phyloP scores from a whole-genome alignment of 2,329 filamentous ascomycete genomes.

The Ophiostoma triangulosporum region DNA sequence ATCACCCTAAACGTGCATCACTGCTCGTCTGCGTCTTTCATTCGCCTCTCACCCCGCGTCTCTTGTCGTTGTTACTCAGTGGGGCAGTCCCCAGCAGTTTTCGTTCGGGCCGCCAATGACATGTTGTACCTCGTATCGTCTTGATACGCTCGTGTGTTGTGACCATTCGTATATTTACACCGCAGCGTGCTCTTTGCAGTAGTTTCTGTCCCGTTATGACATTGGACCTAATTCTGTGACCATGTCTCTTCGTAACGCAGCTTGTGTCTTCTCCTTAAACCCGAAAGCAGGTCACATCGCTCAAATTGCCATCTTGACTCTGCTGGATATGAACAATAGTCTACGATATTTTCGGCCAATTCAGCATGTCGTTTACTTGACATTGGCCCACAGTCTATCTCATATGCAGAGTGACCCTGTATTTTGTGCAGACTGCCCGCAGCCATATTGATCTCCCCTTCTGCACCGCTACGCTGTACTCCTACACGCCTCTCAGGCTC shows the following conservation, averaged over 20 bases:
- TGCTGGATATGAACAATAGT: background rate
- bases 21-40: background rate
- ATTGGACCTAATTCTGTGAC: too few species aligned
- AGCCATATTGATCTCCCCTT: background rate
- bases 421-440: background rate
- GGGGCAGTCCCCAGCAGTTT: background rate
- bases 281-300: background rate
- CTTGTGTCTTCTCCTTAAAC: background rate
- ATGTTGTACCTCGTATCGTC: background rate
- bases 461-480: background rate
- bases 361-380: background rate
- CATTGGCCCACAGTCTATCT: background rate
- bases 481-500: background rate
- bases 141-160: background rate
- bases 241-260: background rate
- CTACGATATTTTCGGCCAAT: background rate
- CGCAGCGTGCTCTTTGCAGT: background rate
- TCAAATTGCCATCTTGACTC: background rate
- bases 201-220: background rate
- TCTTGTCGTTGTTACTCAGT: background rate
- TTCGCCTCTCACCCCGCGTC: background rate
- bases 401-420: conserved; percentile 3
- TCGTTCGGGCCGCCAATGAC: background rate
- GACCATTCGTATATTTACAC: background rate
- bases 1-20: background rate